A percentile compares a stretch with the other conserved stretches of the same genome.
phyloP scores from a whole-genome alignment of 306 rosid genomes.

The Glycine tomentella region DNA sequence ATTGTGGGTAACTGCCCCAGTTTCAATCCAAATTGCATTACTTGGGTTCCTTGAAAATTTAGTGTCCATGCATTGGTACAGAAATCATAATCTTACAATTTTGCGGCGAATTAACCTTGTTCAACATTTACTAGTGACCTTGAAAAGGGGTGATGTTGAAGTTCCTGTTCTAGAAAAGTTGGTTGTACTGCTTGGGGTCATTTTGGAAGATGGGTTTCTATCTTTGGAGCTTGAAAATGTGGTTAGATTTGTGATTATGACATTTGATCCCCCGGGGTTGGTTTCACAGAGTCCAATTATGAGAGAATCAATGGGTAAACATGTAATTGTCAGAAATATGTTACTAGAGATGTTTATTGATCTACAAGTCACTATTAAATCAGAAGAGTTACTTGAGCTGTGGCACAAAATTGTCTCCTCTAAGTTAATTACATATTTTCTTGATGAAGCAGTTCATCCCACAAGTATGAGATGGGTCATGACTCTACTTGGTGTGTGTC shows the following conservation, averaged over 20 bases:
- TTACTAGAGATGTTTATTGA: conserved; percentile 98
- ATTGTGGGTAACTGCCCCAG: conserved; percentile 89
- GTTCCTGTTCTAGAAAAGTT: conserved; percentile 94
- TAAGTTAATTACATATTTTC: conserved; percentile 93
- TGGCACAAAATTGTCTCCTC: conserved; percentile 99
- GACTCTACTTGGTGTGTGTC: conserved; percentile 98
- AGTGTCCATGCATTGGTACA: conserved; percentile 99
- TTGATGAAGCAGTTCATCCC: conserved; percentile 98
- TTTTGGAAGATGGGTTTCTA: conserved; percentile 94
- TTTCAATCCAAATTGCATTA: conserved; percentile 90
- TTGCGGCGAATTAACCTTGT: conserved; percentile 94
- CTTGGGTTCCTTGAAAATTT: conserved; percentile 96
- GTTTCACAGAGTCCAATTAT: conserved; percentile 63
- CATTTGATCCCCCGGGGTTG: conserved; percentile 95
- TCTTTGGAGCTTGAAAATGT: conserved; percentile 95
- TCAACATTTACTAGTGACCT: conserved; percentile 94
- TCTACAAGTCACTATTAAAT: conserved; percentile 91
- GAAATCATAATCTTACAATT: conserved; percentile 93
- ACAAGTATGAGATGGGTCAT: conserved; percentile 99
- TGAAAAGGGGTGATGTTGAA: conserved; percentile 99
- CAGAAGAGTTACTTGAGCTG: conserved; percentile 93
- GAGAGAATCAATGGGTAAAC: conserved; percentile 99
- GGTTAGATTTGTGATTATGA: conserved; percentile 96
- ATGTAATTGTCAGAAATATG: conserved; percentile 98
- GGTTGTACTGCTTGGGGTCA: conserved; percentile 97